Percentiles rank a stretch among this genome's conserved stretches.
Evolutionary conservation across 768 basidiomycete genomes (phyloP).

Genomic region (Panaeolus papilionaceus): DNA sequence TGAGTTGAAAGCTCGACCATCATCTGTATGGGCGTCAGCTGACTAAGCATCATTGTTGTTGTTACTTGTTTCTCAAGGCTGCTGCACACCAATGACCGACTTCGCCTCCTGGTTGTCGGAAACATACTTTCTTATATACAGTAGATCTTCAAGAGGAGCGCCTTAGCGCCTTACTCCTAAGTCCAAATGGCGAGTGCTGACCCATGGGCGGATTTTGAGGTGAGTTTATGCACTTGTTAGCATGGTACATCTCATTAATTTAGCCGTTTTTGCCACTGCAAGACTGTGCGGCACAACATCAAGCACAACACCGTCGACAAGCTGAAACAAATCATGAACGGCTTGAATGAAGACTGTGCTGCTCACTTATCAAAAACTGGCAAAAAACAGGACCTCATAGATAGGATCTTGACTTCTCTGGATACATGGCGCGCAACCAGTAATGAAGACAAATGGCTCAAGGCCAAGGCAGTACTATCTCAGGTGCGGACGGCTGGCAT

Average conservation of each 20-base stretch:
- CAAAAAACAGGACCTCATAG: constrained; percentile 88
- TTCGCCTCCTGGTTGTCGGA: constrained; percentile 13
- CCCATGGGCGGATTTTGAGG: constrained; percentile 79
- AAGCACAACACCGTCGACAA: constrained; percentile 84
- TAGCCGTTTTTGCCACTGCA: constrained; percentile 39
- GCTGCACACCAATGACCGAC: constrained; percentile 18
- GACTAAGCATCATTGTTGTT: not conserved
- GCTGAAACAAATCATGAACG: constrained; percentile 81
- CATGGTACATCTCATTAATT: constrained; percentile 15
- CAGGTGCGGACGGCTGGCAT: constrained; percentile 70
- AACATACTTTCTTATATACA: constrained; percentile 7
- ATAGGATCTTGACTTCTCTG: constrained; percentile 67
- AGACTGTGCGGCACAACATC: constrained; percentile 64
- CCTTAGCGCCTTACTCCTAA: constrained; percentile 18
- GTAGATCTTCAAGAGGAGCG: constrained; percentile 2
- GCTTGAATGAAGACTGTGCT: constrained; percentile 80
- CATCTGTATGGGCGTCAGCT: not conserved
- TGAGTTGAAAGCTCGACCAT: not conserved
- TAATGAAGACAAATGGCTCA: constrained; percentile 69
- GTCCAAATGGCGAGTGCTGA: constrained; percentile 63
- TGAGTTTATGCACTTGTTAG: constrained; percentile 37
- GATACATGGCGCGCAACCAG: constrained; percentile 64
- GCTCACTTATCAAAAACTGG: constrained; percentile 75
- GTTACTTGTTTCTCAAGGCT: constrained; percentile 12
- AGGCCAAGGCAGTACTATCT: constrained; percentile 67